Conservation (phyloP, 345 rosid species). For the Physaria fendleri region DNA sequence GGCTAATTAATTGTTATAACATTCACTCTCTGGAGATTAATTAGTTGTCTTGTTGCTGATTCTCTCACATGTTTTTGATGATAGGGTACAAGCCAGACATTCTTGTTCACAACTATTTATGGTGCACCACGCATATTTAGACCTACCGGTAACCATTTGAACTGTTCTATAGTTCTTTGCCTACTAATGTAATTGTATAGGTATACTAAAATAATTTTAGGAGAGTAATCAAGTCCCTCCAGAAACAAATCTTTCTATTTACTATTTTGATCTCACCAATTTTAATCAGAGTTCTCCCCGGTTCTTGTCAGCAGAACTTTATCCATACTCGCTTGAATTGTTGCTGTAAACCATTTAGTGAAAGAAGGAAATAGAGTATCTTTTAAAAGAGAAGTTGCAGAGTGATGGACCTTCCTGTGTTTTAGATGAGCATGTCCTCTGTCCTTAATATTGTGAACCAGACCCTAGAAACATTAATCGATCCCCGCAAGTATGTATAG, state of each 20-base stretch:
- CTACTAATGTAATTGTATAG: neutral
- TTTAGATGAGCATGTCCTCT: neutral
- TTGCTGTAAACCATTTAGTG: neutral
- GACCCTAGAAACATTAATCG: neutral
- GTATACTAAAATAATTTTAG: neutral
- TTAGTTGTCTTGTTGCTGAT: neutral
- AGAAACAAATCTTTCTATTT: neutral
- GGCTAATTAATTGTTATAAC: neutral
- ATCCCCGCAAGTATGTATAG: neutral
- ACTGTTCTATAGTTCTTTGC: neutral
- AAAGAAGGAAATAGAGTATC: slow-evolving; percentile 9
- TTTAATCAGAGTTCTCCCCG: neutral
- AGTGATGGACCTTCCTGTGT: neutral
- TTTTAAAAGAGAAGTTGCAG: neutral
- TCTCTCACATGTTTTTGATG: neutral
- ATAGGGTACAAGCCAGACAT: slow-evolving; percentile 76
- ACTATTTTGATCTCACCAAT: neutral
- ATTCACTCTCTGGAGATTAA: neutral
- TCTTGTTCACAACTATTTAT: slow-evolving; percentile 83
- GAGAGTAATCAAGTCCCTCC: slow-evolving; percentile 2
- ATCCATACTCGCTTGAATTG: neutral
- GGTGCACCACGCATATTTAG: slow-evolving; percentile 90
- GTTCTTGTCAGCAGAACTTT: neutral
- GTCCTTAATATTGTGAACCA: neutral
- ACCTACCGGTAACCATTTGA: slow-evolving; percentile 63